These are phyloP conservation scores for Cryptomeria japonica DNA, from an alignment of 75 land plant genomes.

Conservation along the genomic window DNA sequence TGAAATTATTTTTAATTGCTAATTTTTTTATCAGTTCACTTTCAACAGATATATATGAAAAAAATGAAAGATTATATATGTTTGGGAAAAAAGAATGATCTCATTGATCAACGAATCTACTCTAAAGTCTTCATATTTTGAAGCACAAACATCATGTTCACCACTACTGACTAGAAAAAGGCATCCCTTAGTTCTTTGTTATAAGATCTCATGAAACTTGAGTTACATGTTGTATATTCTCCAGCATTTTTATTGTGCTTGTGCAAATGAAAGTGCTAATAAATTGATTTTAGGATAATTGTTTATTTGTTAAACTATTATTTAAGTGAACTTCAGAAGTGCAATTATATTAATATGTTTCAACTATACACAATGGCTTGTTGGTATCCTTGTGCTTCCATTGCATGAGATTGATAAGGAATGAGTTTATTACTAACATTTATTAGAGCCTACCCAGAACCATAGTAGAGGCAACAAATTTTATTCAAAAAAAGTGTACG, in stretches of 20 bases:
- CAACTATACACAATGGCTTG: no score
- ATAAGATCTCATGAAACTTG: background rate
- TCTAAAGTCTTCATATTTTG: background rate
- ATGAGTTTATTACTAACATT: no score
- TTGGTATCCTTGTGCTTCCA: no score
- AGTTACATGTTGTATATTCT: background rate
- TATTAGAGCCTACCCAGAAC: no score
- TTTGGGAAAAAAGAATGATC: background rate
- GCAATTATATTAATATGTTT: no score
- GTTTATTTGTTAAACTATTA: background rate
- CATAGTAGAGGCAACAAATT: no score
- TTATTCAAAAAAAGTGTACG: no score
- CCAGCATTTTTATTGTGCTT: background rate
- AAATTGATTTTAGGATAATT: background rate
- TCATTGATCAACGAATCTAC: constrained; percentile 2
- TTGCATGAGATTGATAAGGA: no score
- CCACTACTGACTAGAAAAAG: background rate
- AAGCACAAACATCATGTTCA: background rate
- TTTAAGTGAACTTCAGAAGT: background rate
- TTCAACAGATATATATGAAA: no score
- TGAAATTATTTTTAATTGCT: background rate
- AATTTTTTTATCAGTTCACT: background rate
- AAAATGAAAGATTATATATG: no score
- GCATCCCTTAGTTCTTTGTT: background rate
- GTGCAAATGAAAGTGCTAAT: background rate